A percentile compares a stretch with the other conserved stretches of the same genome.
phyloP scores from a whole-genome alignment of 2,329 filamentous ascomycete species.

The Leptographium radiaticola region DNA sequence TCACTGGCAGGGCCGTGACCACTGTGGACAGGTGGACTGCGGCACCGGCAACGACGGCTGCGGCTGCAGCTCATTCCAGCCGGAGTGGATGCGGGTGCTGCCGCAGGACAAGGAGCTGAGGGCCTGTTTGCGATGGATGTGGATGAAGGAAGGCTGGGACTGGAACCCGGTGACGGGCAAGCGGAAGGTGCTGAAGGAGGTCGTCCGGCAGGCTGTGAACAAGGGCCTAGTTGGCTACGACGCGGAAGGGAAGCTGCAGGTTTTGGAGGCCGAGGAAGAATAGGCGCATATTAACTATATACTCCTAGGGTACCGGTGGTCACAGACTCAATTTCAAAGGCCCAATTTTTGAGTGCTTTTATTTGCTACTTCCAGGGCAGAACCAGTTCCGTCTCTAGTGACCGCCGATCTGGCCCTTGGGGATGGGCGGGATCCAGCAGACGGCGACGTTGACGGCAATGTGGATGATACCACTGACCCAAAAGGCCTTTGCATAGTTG shows the following conservation, averaged over 20 bases:
- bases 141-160: slow-evolving; percentile 72
- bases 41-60: slow-evolving; percentile 21
- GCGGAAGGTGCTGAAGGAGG: slow-evolving; percentile 35
- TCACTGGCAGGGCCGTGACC: slow-evolving; percentile 48
- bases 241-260: slow-evolving; percentile 28
- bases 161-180: slow-evolving; percentile 67
- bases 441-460: slow-evolving; percentile 57
- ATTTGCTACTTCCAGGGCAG: background rate
- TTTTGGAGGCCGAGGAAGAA: background rate
- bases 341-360: too few species aligned
- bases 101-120: slow-evolving; percentile 81
- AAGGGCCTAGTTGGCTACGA: slow-evolving; percentile 45
- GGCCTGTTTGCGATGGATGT: slow-evolving; percentile 81
- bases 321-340: too few species aligned
- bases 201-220: slow-evolving; percentile 42
- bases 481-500: slow-evolving; percentile 58
- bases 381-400: slow-evolving; percentile 13
- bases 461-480: slow-evolving; percentile 69
- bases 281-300: too few species aligned
- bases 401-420: slow-evolving; percentile 38
- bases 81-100: slow-evolving; percentile 81
- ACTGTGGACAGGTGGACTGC: background rate
- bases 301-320: too few species aligned
- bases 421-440: slow-evolving; percentile 39
- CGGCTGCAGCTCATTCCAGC: slow-evolving; percentile 46